Evolutionary conservation across 768 basidiomycete species (phyloP), one percentile per base, ranked within the genome.

Genomic region (Kwoniella heveanensis): DNA sequence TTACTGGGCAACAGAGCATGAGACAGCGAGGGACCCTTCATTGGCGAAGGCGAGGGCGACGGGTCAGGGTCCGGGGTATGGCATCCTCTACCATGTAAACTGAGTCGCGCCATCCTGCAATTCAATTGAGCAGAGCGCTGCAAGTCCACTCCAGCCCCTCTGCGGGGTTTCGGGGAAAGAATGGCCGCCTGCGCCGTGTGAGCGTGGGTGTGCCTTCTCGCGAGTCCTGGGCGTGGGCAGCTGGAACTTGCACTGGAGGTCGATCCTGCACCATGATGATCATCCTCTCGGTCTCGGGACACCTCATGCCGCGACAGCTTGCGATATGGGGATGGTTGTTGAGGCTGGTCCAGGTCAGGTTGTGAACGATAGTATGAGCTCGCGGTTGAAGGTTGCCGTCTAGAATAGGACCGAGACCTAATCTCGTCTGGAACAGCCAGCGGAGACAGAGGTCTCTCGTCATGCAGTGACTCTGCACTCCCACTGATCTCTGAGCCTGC

Each of bases 91-190:
- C 53, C 54, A 24, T 30, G 25, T 26, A 62, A 36, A 47, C 54
- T 62, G 32, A 62, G 61, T 56, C 61, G 21, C 4, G 61, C 61
- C 27, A 62, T 54, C 50, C 61, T 37, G 44, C 47, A 49, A 21
- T 62, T 62, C 54, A 62, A 6, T 27, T 62, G 61, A 1, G 61
- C 61, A 0, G 61, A 62, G 15, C 61, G 53, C 17, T 37, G 29
- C 0, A 62, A 48, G 48, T 62, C 61, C 12, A 36, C 39, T 36
- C 56, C 61, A 22, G 30, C 36, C 17, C 26, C 12, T 32, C 29
- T 49, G 13, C 13, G 47, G 6, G 46, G 37, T 39, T 62, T 55
- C 8, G 61, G 36, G 5, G 54, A 17, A 5, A 48, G 48, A 19
- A 44, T 19, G 12, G 29, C 2, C 25, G 53, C n/a, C n/a, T n/a